Evolutionary conservation across 73 alveolate species (phyloP).

Genomic region (Paramecium sexaurelia): DNA sequence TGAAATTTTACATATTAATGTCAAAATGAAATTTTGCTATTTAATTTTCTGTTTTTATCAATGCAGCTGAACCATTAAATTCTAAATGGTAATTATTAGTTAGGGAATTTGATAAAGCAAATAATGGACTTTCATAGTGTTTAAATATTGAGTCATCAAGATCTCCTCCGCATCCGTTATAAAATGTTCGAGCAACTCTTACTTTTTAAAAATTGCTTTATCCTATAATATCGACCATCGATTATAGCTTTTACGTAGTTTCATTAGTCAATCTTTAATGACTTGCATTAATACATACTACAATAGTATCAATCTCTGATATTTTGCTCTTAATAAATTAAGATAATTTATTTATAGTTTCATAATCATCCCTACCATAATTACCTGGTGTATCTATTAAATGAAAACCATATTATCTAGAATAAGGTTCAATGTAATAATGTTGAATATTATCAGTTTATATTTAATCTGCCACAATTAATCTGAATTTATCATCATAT

Average conservation of each 20-base stretch:
- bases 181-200: neutral
- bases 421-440: neutral
- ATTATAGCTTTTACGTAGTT: neutral
- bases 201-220: neutral
- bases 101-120: neutral
- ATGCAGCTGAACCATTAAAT: neutral
- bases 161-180: neutral
- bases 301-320: neutral
- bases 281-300: neutral
- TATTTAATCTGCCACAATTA: neutral
- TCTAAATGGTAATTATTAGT: neutral
- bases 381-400: neutral
- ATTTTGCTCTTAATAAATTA: neutral
- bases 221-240: neutral
- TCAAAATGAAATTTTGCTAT: neutral
- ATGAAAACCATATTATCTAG: neutral
- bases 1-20: too few relatives aligned
- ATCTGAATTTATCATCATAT: conserved; percentile 23
- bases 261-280: neutral
- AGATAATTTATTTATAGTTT: neutral
- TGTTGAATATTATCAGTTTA: neutral
- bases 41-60: neutral
- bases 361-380: neutral
- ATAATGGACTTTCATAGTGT: neutral
- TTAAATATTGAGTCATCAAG: neutral